Conservation (phyloP, 192 early-diverging fungal genomes). For the Podochytrium sp. region DNA sequence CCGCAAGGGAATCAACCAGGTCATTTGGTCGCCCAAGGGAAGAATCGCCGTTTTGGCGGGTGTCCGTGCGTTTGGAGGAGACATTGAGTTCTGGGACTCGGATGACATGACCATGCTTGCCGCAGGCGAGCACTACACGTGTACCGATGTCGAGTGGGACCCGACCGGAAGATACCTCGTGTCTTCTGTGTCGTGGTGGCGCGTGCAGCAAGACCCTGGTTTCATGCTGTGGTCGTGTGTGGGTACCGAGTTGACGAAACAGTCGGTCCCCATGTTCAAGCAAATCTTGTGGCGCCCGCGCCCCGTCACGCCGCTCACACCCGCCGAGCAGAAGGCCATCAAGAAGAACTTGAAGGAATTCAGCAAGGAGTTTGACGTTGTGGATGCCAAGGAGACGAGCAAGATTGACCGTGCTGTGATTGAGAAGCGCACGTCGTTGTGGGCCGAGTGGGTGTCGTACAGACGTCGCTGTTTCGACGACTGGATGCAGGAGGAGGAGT, state of each 20-base stretch:
- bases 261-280: slow-evolving; percentile 81
- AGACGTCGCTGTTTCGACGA: slow-evolving; percentile 63
- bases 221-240: slow-evolving; percentile 91
- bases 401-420: slow-evolving; percentile 75
- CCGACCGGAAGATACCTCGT: slow-evolving; percentile 95
- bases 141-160: slow-evolving; percentile 98
- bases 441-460: slow-evolving; percentile 87
- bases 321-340: slow-evolving; percentile 82
- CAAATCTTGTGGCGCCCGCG: slow-evolving; percentile 96
- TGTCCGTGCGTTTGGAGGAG: slow-evolving; percentile 70
- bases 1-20: slow-evolving; percentile 78
- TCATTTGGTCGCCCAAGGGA: slow-evolving; percentile 97
- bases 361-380: slow-evolving; percentile 85
- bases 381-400: slow-evolving; percentile 76
- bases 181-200: slow-evolving; percentile 85
- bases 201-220: slow-evolving; percentile 85
- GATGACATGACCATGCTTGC: slow-evolving; percentile 70
- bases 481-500: slow-evolving; percentile 60
- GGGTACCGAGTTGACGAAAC: slow-evolving; percentile 78
- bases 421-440: slow-evolving; percentile 72
- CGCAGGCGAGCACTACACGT: slow-evolving; percentile 89
- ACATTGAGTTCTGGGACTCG: slow-evolving; percentile 92
- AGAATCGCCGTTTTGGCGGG: slow-evolving; percentile 89
- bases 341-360: slow-evolving; percentile 92
- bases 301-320: slow-evolving; percentile 77